A percentile compares a stretch with the other conserved stretches of the same genome.
Conservation (phyloP, 1,284 basidiomycete genomes). For the Meripilus lineatus region DNA sequence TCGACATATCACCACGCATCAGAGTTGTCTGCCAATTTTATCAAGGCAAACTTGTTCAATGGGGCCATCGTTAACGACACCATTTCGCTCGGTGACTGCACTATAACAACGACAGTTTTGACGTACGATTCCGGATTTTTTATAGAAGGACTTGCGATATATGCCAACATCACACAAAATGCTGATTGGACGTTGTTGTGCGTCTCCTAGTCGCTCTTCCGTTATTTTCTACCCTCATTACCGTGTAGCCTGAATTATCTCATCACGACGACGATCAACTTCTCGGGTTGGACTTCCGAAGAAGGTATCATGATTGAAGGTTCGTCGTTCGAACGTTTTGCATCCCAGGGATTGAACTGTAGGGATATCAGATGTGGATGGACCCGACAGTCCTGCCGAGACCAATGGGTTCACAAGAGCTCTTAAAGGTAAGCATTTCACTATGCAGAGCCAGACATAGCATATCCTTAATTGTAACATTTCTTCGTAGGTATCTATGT, state of each 20-base stretch:
- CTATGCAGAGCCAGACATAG: neutral
- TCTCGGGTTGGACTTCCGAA: neutral
- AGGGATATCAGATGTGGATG: neutral
- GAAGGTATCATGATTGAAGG: conserved; percentile 1
- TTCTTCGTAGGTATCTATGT: conserved; percentile 5
- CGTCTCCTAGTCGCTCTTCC: neutral
- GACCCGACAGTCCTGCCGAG: neutral
- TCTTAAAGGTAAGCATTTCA: neutral
- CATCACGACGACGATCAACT: neutral
- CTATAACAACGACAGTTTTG: neutral
- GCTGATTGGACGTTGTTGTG: neutral
- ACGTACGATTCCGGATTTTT: conserved; percentile 1
- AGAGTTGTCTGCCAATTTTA: neutral
- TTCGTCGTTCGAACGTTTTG: neutral
- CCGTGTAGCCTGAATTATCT: conserved; percentile 1
- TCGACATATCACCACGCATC: neutral
- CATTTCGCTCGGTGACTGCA: neutral
- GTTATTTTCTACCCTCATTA: too few relatives aligned
- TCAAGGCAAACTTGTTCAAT: neutral
- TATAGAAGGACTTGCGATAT: conserved; percentile 1
- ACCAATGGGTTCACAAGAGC: neutral
- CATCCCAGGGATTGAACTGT: neutral
- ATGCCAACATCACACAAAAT: neutral
- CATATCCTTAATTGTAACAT: neutral
- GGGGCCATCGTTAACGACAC: neutral